phyloP scores from a whole-genome alignment of 2,329 filamentous ascomycete species.

The Cladosporium cucumerinum region DNA sequence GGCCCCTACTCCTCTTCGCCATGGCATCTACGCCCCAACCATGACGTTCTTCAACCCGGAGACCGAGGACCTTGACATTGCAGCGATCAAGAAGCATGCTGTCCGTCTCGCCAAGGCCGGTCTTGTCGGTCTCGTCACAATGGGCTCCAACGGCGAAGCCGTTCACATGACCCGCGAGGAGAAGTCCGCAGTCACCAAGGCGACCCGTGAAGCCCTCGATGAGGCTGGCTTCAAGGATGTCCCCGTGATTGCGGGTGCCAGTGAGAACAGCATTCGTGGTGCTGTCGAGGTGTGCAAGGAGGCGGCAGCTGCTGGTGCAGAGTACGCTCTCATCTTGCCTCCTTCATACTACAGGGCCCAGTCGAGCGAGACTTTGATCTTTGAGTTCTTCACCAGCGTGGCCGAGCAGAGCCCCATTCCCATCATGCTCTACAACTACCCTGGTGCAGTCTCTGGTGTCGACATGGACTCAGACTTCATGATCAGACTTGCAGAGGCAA shows the following conservation, averaged over 20 bases:
- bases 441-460: conserved; percentile 78
- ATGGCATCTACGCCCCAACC: conserved; percentile 82
- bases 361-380: conserved; percentile 69
- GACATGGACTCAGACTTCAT: conserved; percentile 88
- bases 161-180: conserved; percentile 78
- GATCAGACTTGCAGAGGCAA: conserved; percentile 73
- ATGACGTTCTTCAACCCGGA: conserved; percentile 86
- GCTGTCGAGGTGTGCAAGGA: conserved; percentile 73
- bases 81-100: conserved; percentile 75
- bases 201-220: conserved; percentile 78
- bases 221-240: conserved; percentile 71
- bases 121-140: conserved; percentile 75
- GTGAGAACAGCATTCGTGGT: conserved; percentile 75
- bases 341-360: conserved; percentile 79
- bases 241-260: conserved; percentile 80
- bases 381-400: conserved; percentile 70
- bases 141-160: conserved; percentile 89
- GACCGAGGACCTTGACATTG: conserved; percentile 80
- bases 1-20: conserved; percentile 60
- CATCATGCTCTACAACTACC: conserved; percentile 88
- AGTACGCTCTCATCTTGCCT: conserved; percentile 75
- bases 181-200: conserved; percentile 69
- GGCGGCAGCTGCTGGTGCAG: conserved; percentile 66
- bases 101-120: conserved; percentile 73
- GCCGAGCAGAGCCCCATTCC: conserved; percentile 73